Evolutionary conservation across 805 yeast genomes (phyloP), one percentile per base, ranked within the genome.

Genomic region (Kodamaea neixiangensis): DNA sequence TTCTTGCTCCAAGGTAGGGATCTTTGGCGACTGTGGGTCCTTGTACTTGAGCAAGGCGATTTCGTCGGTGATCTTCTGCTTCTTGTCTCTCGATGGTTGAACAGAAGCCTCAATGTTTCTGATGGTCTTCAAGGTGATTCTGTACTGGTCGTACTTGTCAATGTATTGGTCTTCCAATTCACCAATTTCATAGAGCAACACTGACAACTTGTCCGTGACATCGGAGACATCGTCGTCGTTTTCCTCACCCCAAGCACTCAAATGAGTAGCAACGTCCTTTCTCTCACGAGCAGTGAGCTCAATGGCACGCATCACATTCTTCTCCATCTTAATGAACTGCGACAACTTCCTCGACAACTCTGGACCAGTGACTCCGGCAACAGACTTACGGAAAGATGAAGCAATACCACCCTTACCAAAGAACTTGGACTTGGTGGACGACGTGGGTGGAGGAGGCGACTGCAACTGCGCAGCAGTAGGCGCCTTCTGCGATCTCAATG

Each of bases 381-480:
- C 78, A 48, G 82, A 77, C 67, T 82, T 83, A 73, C 92, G 81
- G 65, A 85, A 71, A n/a, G 80, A 66, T 50, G 82, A 79, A 46
- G 82, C 73, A 64, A 80, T 68, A 13, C 82, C 78, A 50, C 92
- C 90, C 71, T 85, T 84, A 65, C 98, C 98, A 65, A 94, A 93
- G 77, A 92, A 93, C 65, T 85, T 85, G 62, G 85, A 81, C 77
- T 90, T 90, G 64, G 97, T 87, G 49, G 96, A 77, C 29, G 97
- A 85, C 39, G 96, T 86, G 58, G 97, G 98, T 44, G 98, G 98
- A 50, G 96, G 93, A 31, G 98, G 97, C 46, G 88, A 81, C 69
- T 87, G 92, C 73, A 93, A 74, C 75, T 93, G 97, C 59, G 97
- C 83, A 54, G 98, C 98, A 51, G 99, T 92, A 55, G 99, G 99